phyloP scores from a whole-genome alignment of 23 red algal genomes.

The Pyropia haitanensis region DNA sequence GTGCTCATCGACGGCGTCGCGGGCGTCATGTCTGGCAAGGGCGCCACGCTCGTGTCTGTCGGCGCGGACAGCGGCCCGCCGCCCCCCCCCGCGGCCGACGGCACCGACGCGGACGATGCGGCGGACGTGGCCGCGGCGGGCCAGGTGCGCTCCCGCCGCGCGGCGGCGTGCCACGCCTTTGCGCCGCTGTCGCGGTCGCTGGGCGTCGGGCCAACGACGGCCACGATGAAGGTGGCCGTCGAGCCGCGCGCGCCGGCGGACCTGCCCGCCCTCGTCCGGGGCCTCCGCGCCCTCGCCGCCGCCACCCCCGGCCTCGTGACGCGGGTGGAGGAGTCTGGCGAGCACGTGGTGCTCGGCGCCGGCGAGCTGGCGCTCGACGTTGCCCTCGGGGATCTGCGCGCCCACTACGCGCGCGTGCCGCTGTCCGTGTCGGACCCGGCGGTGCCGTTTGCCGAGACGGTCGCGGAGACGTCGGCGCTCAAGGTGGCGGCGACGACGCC shows the following conservation, averaged over 20 bases:
- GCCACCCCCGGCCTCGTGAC: slow-evolving; percentile 62
- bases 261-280: slow-evolving; percentile 75
- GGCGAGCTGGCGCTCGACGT: slow-evolving; percentile 83
- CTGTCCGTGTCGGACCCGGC: slow-evolving; percentile 81
- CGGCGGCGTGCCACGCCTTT: slow-evolving; percentile 4
- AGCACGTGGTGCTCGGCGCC: slow-evolving; percentile 79
- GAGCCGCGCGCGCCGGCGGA: slow-evolving; percentile 75
- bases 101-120: too few relatives aligned
- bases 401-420: slow-evolving; percentile 48
- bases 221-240: slow-evolving; percentile 53
- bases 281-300: slow-evolving; percentile 48
- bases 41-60: too few relatives aligned
- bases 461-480: slow-evolving; percentile 46
- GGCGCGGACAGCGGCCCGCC: too few relatives aligned
- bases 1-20: slow-evolving; percentile 61
- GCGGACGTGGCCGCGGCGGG: too few relatives aligned
- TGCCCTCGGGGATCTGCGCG: slow-evolving; percentile 61
- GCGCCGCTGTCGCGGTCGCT: slow-evolving; percentile 5
- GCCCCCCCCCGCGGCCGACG: too few relatives aligned
- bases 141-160: not conserved
- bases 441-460: slow-evolving; percentile 66
- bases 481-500: slow-evolving; percentile 62
- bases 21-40: not conserved
- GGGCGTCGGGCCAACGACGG: slow-evolving; percentile 8
- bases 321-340: slow-evolving; percentile 82